These are phyloP conservation scores for Talaromyces nanjingensis DNA, from an alignment of 495 filamentous ascomycete species.

Conservation along the genomic window DNA sequence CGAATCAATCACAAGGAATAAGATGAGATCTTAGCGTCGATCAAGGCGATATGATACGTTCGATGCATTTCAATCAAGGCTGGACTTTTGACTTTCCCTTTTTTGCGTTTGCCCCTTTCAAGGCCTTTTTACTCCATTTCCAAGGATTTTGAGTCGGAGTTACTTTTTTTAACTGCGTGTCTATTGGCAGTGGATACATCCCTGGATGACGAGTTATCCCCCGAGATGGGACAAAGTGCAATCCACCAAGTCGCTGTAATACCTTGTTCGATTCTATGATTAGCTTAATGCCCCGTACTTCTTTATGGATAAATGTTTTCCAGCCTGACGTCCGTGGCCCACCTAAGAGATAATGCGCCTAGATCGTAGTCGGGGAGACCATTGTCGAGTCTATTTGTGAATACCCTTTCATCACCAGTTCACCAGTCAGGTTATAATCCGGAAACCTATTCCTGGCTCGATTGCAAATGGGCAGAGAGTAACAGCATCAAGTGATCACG, in stretches of 20 bases:
- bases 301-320: not conserved
- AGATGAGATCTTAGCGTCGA: not conserved
- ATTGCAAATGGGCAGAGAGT: not conserved
- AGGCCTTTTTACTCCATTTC: not conserved
- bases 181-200: not conserved
- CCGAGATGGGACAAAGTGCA: not conserved
- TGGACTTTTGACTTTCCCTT: not conserved
- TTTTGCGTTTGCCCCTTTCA: not conserved
- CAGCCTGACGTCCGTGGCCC: not conserved
- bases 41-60: slow-evolving; percentile 6
- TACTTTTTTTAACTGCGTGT: not conserved
- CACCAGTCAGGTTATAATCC: not conserved
- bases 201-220: not conserved
- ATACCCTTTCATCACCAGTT: not conserved
- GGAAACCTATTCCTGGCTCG: not conserved
- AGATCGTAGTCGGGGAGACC: not conserved
- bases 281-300: not conserved
- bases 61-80: not conserved
- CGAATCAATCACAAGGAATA: not conserved
- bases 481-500: not conserved
- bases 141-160: not conserved
- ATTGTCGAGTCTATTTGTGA: not conserved
- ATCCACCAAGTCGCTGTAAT: not conserved
- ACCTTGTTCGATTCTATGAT: not conserved
- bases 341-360: not conserved